Evolutionary conservation across 495 filamentous ascomycete genomes (phyloP).

Genomic region (Filosporella fistucella): DNA sequence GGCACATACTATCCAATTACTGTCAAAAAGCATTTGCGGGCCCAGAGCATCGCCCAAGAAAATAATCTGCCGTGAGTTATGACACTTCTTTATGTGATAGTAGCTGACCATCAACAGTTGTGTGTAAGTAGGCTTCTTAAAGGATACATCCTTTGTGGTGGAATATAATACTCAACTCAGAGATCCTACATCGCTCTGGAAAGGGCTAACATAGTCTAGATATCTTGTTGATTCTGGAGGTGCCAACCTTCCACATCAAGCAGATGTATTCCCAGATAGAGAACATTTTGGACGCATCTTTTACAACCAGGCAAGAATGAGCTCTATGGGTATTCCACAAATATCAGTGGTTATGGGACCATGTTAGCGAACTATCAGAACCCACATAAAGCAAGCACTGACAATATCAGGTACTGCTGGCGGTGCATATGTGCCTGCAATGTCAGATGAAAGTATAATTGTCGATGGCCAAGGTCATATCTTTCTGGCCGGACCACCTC

Average conservation of each 20-base stretch:
- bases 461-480: constrained; percentile 93
- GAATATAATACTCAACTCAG: no score
- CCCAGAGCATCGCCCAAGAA: constrained; percentile 86
- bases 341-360: constrained; percentile 96
- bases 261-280: constrained; percentile 92
- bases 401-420: no score
- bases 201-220: no score
- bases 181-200: no score
- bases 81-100: background rate
- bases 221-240: constrained; percentile 97
- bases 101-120: constrained; percentile 42
- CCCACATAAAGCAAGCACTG: no score
- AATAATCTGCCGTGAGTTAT: constrained; percentile 59
- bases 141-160: no score
- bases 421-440: constrained; percentile 92
- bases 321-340: constrained; percentile 79
- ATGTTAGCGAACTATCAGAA: no score
- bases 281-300: constrained; percentile 98
- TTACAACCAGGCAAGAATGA: constrained; percentile 97
- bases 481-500: constrained; percentile 90
- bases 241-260: constrained; percentile 92
- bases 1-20: constrained; percentile 98
- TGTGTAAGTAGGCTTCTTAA: no score
- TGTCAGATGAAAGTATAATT: constrained; percentile 98
- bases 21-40: constrained; percentile 94